Evolutionary conservation across 805 yeast genomes (phyloP).

Genomic region (Metschnikowia baotianmanensis): DNA sequence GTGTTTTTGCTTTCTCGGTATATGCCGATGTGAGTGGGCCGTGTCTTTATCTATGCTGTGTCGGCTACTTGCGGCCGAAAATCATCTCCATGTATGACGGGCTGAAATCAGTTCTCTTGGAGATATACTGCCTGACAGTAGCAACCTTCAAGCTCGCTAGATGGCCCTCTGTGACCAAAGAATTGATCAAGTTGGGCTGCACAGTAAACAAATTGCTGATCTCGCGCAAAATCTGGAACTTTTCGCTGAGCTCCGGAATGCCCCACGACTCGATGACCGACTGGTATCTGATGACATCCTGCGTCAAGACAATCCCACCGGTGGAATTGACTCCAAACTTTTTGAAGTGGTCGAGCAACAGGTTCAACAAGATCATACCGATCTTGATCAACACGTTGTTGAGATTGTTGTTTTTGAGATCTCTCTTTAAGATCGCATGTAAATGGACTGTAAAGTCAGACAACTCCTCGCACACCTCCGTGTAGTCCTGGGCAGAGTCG

Average conservation of each 20-base stretch:
- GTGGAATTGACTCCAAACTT: conserved; percentile 72
- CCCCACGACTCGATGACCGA: conserved; percentile 65
- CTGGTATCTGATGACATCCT: conserved; percentile 79
- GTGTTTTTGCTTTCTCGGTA: conserved; percentile 7
- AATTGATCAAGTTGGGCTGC: conserved; percentile 73
- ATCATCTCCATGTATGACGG: conserved; percentile 50
- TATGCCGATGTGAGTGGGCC: conserved; percentile 9
- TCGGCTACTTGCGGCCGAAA: conserved; percentile 31
- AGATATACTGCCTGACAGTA: conserved; percentile 61
- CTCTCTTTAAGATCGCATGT: conserved; percentile 36
- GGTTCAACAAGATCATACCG: conserved; percentile 56
- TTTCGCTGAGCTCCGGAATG: conserved; percentile 56
- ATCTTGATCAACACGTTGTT: conserved; percentile 50
- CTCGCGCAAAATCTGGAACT: conserved; percentile 71
- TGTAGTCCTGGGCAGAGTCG: conserved; percentile 51
- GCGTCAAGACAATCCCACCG: conserved; percentile 81
- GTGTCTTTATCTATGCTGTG: background rate
- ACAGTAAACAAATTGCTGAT: conserved; percentile 83
- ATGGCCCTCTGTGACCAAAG: conserved; percentile 79
- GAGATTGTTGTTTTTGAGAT: conserved; percentile 45
- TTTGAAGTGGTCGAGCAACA: conserved; percentile 68
- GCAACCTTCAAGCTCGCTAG: conserved; percentile 62
- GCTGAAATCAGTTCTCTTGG: conserved; percentile 68
- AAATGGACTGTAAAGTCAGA: conserved; percentile 49
- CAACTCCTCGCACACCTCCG: conserved; percentile 66